phyloP scores from a whole-genome alignment of 2,329 filamentous ascomycete species.

The Cordyceps fumosorosea region DNA sequence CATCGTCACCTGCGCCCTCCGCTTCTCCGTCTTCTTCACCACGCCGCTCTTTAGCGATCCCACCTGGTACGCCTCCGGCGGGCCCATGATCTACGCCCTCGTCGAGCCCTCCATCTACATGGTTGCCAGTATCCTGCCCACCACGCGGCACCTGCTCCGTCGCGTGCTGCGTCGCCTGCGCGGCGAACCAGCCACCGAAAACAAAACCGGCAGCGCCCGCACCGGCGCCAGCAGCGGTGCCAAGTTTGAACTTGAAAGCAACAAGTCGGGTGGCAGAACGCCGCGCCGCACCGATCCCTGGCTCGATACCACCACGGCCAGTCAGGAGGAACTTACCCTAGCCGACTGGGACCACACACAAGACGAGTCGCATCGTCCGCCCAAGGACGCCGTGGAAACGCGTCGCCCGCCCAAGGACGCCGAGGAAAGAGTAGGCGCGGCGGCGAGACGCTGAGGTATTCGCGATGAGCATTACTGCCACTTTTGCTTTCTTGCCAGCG shows the following conservation, averaged over 20 bases:
- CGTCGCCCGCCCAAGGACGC: neutral
- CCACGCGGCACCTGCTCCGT: conserved; percentile 11
- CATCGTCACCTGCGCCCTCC: conserved; percentile 14
- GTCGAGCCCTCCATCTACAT: conserved; percentile 16
- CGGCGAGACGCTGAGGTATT: neutral
- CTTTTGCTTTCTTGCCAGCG: neutral
- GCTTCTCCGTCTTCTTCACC: conserved; percentile 15
- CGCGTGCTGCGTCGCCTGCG: neutral
- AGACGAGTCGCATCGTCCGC: neutral
- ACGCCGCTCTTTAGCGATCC: conserved; percentile 13
- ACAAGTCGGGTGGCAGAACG: neutral
- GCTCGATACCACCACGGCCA: neutral
- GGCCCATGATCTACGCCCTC: conserved; percentile 15
- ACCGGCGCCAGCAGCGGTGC: neutral
- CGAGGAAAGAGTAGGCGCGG: neutral
- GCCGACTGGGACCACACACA: conserved; percentile 8
- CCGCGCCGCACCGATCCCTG: conserved; percentile 1
- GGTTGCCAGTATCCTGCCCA: conserved; percentile 14
- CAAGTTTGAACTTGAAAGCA: neutral
- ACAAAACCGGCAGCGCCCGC: neutral
- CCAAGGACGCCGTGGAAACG: neutral
- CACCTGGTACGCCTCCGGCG: conserved; percentile 15
- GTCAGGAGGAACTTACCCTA: conserved; percentile 12
- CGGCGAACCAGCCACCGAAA: neutral
- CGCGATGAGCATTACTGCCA: neutral